These are phyloP conservation scores for Quercus alba DNA, from an alignment of 306 rosid species.

Conservation along the genomic window DNA sequence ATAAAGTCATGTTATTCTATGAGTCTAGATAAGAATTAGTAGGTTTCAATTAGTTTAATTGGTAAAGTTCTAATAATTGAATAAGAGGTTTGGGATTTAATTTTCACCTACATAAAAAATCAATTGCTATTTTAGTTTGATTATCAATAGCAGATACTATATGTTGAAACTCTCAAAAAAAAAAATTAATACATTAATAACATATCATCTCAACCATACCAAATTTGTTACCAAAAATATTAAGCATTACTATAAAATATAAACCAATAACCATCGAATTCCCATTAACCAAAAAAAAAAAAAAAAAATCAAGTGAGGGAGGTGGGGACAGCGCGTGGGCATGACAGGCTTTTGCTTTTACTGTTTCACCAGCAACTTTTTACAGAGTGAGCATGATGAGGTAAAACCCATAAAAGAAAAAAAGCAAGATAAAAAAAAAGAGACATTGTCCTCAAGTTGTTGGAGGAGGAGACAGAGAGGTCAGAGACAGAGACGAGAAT, in stretches of 20 bases:
- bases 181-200: no score
- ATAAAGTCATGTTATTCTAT: no score
- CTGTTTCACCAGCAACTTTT: not conserved
- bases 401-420: not conserved
- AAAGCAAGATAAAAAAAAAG: not conserved
- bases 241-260: no score
- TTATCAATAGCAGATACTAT: fast-evolving
- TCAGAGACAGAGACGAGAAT: conserved; percentile 27
- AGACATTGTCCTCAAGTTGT: conserved; percentile 38
- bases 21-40: no score
- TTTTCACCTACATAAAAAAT: fast-evolving
- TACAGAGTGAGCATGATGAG: conserved; percentile 15
- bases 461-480: conserved; percentile 58
- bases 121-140: fast-evolving
- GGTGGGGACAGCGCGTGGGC: conserved; percentile 53
- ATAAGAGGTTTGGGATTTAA: fast-evolving
- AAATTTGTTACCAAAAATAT: no score
- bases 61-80: no score
- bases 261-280: no score
- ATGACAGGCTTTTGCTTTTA: conserved; percentile 3
- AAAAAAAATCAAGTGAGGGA: not conserved
- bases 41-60: fast-evolving
- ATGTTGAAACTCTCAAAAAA: fast-evolving
- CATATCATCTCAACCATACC: no score
- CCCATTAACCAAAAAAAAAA: no score